These are phyloP conservation scores for Solanum dulcamara DNA, from an alignment of 257 asterid genomes.

Conservation along the genomic window DNA sequence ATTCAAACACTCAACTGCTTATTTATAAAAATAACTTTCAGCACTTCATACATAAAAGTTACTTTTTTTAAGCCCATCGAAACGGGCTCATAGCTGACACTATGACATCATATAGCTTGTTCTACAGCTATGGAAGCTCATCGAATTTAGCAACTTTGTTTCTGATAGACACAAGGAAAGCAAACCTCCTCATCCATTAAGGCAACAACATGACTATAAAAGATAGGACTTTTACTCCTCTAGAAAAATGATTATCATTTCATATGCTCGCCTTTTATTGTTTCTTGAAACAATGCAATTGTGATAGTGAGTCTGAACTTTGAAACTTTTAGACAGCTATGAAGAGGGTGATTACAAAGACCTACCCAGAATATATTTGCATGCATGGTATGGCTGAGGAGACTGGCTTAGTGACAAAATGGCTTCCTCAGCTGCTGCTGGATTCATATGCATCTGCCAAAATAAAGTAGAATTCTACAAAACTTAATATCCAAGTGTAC, in stretches of 20 bases:
- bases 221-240: background rate
- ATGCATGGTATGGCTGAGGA: conserved; percentile 72
- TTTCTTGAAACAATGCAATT: background rate
- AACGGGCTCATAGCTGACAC: too few relatives aligned
- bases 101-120: background rate
- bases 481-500: background rate
- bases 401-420: conserved; percentile 64
- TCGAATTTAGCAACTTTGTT: background rate
- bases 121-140: background rate
- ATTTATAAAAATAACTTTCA: too few relatives aligned
- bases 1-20: too few relatives aligned
- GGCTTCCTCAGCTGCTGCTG: conserved; percentile 82
- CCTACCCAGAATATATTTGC: conserved; percentile 87
- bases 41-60: too few relatives aligned
- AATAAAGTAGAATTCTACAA: background rate
- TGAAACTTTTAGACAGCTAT: background rate
- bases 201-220: background rate
- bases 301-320: background rate
- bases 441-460: conserved; percentile 72
- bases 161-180: background rate
- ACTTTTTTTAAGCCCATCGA: too few relatives aligned
- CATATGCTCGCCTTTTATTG: background rate
- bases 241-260: background rate
- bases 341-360: conserved; percentile 2
- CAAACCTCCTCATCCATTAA: background rate